Base-by-base conservation (phyloP, 805 yeast genomes). In the Tanozyma kutaoensis region DNA sequence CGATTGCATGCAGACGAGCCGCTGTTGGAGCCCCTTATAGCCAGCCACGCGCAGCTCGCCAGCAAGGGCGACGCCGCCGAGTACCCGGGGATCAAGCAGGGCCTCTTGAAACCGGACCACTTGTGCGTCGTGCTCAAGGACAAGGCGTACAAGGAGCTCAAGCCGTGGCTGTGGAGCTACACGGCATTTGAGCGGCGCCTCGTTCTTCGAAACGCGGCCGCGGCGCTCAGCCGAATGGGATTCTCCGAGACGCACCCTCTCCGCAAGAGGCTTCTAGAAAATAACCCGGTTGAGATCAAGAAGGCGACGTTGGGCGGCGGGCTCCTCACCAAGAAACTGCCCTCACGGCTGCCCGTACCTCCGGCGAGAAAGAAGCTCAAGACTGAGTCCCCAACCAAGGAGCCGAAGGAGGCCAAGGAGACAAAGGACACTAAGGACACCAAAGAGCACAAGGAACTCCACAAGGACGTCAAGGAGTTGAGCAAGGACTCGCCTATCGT, bases 201-300 rank as follows among this genome's bases (percentile, higher is more conserved):
- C 28, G 43, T 59, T 14, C 33, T 52, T 14, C 40, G 46, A 23
- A 58, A 57, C 36, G 43, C 50, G 27, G 43, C 55, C 34, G 43
- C 48, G 24, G 62, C 64, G 5, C 48, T 59, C 34, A 57, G 59
- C 14, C 35, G 66, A 23, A 38, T 57, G 23, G 66, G 65, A 14
- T 59, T 43, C 31, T 55, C 52, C 43, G 62, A 53, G 22, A 55
- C 64, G 8, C 65, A 59, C 34, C 65, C 66, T 5, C 42, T 58
- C 27, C 38, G 66, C 22, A 50, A 40, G 29, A 55, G 52, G 31
- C 43, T 59, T 14, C 35, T 34, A 10, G 41, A 37, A 11, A 31
- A 26, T n/a, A n/a, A n/a, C n/a, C n/a, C n/a, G n/a, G n/a, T n/a
- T n/a, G n/a, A n/a, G n/a, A n/a, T n/a, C n/a, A n/a, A n/a, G n/a